A percentile compares a stretch with the other conserved stretches of the same genome.
Evolutionary conservation across 1,139 yeast species (phyloP).

Genomic region (Pichia sp.): DNA sequence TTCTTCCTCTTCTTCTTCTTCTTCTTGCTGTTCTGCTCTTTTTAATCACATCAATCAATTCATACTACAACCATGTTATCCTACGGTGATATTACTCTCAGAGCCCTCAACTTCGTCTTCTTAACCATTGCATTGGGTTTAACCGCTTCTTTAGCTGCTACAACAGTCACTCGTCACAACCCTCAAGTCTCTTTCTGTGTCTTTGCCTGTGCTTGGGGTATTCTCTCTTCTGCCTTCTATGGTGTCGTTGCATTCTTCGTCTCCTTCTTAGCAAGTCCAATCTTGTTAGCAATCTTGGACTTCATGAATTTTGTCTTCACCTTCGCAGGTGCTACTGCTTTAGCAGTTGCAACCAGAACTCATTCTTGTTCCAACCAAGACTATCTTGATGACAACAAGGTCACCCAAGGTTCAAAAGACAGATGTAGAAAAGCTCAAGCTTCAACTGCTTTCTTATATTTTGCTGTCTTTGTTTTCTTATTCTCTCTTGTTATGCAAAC

Average conservation of each 20-base stretch:
- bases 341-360: constrained; percentile 81
- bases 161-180: constrained; percentile 46
- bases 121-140: constrained; percentile 76
- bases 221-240: constrained; percentile 72
- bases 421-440: constrained; percentile 98
- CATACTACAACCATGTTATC: constrained; percentile 36
- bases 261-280: constrained; percentile 81
- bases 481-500: constrained; percentile 60
- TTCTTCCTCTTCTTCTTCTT: not conserved
- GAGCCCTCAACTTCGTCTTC: constrained; percentile 67
- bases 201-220: constrained; percentile 80
- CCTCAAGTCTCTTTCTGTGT: constrained; percentile 86
- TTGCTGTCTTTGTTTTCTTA: constrained; percentile 70
- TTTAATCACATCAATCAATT: not conserved
- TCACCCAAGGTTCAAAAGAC: constrained; percentile 66
- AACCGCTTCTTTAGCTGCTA: constrained; percentile 76
- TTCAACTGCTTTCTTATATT: constrained; percentile 81
- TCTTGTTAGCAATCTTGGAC: constrained; percentile 66
- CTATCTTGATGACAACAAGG: constrained; percentile 58
- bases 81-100: constrained; percentile 67
- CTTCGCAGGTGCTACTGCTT: constrained; percentile 88
- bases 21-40: not conserved
- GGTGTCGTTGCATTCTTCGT: constrained; percentile 75
- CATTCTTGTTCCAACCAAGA: constrained; percentile 73
- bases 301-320: constrained; percentile 86